Percentiles rank a stretch among this genome's conserved stretches.
Conservation (phyloP, 1,139 yeast genomes). For the Candida anutae region DNA sequence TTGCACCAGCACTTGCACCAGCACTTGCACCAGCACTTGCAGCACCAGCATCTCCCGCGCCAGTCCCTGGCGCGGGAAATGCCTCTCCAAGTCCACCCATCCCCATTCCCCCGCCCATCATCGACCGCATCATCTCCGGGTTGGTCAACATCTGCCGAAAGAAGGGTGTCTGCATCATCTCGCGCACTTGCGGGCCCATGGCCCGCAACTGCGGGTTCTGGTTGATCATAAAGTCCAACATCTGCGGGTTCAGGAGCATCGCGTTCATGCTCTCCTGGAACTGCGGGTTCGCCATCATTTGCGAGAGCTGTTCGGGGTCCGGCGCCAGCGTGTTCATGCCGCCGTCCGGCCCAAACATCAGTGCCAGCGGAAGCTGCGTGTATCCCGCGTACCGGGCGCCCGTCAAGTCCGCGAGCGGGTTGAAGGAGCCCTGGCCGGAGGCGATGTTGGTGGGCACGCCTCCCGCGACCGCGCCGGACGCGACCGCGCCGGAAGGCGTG, state of each 20-base stretch:
- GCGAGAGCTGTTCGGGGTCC: constrained; percentile 62
- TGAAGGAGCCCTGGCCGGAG: constrained; percentile 83
- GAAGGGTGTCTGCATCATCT: constrained; percentile 76
- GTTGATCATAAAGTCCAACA: constrained; percentile 76
- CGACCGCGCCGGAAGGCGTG: constrained; percentile 10
- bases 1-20: constrained; percentile 8
- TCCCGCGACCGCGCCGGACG: constrained; percentile 5
- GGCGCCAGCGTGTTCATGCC: constrained; percentile 69
- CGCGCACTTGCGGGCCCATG: constrained; percentile 86
- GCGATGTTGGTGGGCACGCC: constrained; percentile 64
- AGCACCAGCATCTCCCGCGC: constrained; percentile 23
- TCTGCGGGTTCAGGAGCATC: constrained; percentile 69
- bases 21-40: constrained; percentile 8
- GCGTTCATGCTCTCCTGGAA: constrained; percentile 77
- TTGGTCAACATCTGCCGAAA: constrained; percentile 80
- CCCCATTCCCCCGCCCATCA: constrained; percentile 66
- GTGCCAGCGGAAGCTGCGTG: constrained; percentile 77
- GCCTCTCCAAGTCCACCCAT: constrained; percentile 15
- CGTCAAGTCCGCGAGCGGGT: constrained; percentile 85
- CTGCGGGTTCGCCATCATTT: constrained; percentile 74
- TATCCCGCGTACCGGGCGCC: constrained; percentile 96
- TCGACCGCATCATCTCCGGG: constrained; percentile 77
- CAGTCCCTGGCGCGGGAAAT: constrained; percentile 55
- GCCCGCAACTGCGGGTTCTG: constrained; percentile 78
- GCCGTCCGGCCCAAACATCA: constrained; percentile 93